Conservation (phyloP, 257 asterid genomes). For the Nicotiana tabacum region DNA sequence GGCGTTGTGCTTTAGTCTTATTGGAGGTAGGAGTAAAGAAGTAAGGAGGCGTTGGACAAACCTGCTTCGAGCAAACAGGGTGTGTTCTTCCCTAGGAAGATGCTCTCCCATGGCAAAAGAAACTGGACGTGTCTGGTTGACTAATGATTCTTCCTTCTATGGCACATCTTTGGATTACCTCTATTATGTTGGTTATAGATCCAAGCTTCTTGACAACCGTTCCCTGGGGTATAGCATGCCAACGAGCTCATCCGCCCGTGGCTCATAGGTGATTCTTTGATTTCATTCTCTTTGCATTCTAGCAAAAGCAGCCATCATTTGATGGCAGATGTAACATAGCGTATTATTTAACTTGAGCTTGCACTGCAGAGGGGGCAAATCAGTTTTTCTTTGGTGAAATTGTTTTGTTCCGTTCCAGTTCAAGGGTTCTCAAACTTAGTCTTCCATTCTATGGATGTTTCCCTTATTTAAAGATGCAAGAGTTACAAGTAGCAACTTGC, state of each 20-base stretch:
- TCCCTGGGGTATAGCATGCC: not conserved
- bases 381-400: not conserved
- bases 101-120: not conserved
- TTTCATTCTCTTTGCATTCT: not conserved
- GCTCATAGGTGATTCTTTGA: conserved; percentile 16
- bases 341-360: not conserved
- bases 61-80: not conserved
- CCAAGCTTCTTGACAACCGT: not conserved
- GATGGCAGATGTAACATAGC: conserved; percentile 19
- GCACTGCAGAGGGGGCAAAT: not conserved
- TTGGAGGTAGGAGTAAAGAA: not conserved
- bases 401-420: not conserved
- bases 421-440: not conserved
- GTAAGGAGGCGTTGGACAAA: not conserved
- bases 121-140: not conserved
- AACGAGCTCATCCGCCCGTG: not conserved
- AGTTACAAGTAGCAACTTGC: not conserved
- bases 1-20: not conserved
- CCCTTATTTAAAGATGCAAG: conserved; percentile 5
- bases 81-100: not conserved
- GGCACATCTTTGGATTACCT: not conserved
- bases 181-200: not conserved
- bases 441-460: conserved; percentile 1
- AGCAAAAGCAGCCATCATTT: conserved; percentile 7
- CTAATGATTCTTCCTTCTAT: conserved; percentile 8